A percentile compares a stretch with the other conserved stretches of the same genome.
Evolutionary conservation across 768 basidiomycete genomes (phyloP).

Genomic region (Psilocybe sp.): DNA sequence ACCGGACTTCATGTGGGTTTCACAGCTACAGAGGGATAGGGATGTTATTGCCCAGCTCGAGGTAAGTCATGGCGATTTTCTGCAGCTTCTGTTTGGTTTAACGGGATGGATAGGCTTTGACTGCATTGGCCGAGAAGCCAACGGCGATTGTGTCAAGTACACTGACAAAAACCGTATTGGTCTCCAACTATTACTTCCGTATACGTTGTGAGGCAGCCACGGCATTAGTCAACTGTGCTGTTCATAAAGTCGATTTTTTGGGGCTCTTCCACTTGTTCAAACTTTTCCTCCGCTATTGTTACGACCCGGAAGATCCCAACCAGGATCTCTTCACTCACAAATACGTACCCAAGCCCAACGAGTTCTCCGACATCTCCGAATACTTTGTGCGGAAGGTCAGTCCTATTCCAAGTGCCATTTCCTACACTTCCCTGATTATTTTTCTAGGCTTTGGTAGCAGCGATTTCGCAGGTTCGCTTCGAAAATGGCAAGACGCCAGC

Average conservation of each 20-base stretch:
- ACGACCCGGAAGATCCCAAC: constrained; percentile 78
- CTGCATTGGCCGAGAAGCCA: constrained; percentile 78
- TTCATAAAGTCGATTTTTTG: constrained; percentile 77
- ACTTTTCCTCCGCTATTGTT: constrained; percentile 86
- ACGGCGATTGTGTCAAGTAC: constrained; percentile 87
- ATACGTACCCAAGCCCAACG: constrained; percentile 93
- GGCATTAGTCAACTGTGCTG: constrained; percentile 81
- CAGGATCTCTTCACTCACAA: constrained; percentile 85
- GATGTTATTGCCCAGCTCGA: constrained; percentile 98
- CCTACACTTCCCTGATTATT: background rate
- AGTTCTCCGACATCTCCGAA: constrained; percentile 87
- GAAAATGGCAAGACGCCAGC: constrained; percentile 84
- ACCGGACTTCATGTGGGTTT: constrained; percentile 98
- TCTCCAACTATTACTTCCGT: constrained; percentile 93
- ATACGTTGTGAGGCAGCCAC: constrained; percentile 93
- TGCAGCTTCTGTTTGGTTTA: background rate
- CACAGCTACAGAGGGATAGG: constrained; percentile 89
- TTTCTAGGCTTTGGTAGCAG: constrained; percentile 68
- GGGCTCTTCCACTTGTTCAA: constrained; percentile 97
- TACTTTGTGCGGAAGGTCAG: constrained; percentile 93
- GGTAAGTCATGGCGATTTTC: constrained; percentile 43
- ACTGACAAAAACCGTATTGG: constrained; percentile 89
- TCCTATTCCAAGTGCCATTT: background rate
- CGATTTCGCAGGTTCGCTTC: constrained; percentile 84
- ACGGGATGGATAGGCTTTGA: constrained; percentile 65